These are phyloP conservation scores for Apophysomyces trapeziformis DNA, from an alignment of 371 early-diverging fungal species.

Conservation along the genomic window DNA sequence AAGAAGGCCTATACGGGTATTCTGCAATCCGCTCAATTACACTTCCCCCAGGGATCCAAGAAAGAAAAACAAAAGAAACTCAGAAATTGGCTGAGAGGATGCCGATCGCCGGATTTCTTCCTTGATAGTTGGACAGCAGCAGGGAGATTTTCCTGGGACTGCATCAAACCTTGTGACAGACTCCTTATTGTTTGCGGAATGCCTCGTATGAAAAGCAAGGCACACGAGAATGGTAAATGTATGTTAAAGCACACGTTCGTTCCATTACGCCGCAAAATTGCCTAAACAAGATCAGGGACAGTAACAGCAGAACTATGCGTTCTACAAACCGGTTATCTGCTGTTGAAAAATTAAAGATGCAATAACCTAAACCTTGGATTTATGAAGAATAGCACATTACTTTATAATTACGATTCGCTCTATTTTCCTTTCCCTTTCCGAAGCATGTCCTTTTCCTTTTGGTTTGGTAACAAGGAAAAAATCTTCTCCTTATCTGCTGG, in stretches of 20 bases:
- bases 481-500: conserved; percentile 6
- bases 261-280: conserved; percentile 2
- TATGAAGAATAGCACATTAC: too few relatives aligned
- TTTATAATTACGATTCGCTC: too few relatives aligned
- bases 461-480: not conserved
- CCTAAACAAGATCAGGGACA: not conserved
- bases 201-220: conserved; percentile 1
- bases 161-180: conserved; percentile 1
- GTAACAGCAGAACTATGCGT: not conserved
- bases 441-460: not conserved
- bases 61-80: not conserved
- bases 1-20: not conserved
- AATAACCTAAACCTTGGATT: not conserved
- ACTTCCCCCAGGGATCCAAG: not conserved
- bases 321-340: not conserved
- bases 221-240: conserved; percentile 6
- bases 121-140: conserved; percentile 8
- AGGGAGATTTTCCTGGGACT: conserved; percentile 4
- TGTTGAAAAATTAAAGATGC: not conserved
- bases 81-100: not conserved
- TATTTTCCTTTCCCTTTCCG: conserved; percentile 4
- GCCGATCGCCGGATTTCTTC: conserved; percentile 1
- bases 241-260: conserved; percentile 3
- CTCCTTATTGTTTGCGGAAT: conserved; percentile 5
- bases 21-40: not conserved